Evolutionary conservation across 176 grass and related monocot species (phyloP), one percentile per base, ranked within the genome.

Genomic region (Zea mays): DNA sequence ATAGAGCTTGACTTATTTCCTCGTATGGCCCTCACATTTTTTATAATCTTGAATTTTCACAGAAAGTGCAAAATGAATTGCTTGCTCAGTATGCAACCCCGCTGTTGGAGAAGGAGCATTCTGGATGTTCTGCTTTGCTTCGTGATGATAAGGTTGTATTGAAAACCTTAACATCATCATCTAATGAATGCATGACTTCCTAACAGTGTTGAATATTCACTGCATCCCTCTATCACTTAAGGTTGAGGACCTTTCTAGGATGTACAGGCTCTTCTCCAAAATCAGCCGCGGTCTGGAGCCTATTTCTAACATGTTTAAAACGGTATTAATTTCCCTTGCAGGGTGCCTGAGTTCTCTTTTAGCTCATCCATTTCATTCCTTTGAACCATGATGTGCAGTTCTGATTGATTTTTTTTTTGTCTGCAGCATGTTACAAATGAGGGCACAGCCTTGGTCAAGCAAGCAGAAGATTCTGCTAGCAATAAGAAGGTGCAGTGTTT

Each of bases 11-110:
- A 20, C 58, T 34, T 17, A 55, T 78, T 55, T 64, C 45, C 15
- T 38, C 3, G 3, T 43, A 44, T 78, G 61, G 6, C 33, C 15
- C 15, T 16, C 43, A 70, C 20, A 36, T 27, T 54, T 60, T 27
- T 64, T 60, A 4, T 66, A 27, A 9, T 77, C 54, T 58, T 49
- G 57, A 10, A 64, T 81, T 37, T 58, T 59, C 33, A 62, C 87
- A 99, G 96, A 96, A 90, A 91, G 92, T 93, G 63, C 92, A 96
- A 89, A 89, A 93, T 73, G 96, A 99, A 62, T 87, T 99, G 67
- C 89, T 99, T 62, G 87, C 85, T 44, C 81, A 76, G 68, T 90
- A 99, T 90, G 90, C 90, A 81, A 96, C 70, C 56, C 96, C 85
- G 36, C 88, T 99, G 75, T 81, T 99, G 55, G 92, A 93, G 71